Evolutionary conservation across 2,329 filamentous ascomycete species (phyloP).

Genomic region (Keithomyces neogunnii): DNA sequence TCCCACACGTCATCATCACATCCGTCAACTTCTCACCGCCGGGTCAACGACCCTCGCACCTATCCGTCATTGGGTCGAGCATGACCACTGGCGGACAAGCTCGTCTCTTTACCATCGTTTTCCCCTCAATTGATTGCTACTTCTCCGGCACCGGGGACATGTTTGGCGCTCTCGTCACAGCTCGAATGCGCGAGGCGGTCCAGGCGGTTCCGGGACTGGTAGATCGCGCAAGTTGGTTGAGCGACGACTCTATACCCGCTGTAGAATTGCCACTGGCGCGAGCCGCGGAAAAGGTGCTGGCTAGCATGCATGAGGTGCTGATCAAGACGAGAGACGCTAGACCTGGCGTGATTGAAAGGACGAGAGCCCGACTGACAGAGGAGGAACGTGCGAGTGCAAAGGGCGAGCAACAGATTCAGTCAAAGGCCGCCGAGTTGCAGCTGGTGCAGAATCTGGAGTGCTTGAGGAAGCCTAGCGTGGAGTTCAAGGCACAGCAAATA

Average conservation of each 20-base stretch:
- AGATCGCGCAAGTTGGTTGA: conserved; percentile 60
- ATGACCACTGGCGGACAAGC: conserved; percentile 54
- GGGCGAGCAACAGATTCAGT: conserved; percentile 58
- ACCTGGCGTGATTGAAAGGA: conserved; percentile 37
- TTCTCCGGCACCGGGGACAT: conserved; percentile 97
- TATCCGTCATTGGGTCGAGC: conserved; percentile 72
- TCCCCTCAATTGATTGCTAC: conserved; percentile 83
- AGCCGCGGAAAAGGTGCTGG: conserved; percentile 78
- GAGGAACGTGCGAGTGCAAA: conserved; percentile 41
- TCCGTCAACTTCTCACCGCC: conserved; percentile 64
- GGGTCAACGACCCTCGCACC: conserved; percentile 38
- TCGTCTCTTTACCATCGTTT: conserved; percentile 80
- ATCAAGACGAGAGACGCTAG: conserved; percentile 59
- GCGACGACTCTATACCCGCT: conserved; percentile 59
- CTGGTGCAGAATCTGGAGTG: conserved; percentile 67
- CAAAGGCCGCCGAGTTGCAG: conserved; percentile 81
- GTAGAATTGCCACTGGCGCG: conserved; percentile 72
- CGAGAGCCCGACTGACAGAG: conserved; percentile 31
- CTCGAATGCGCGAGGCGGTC: conserved; percentile 78
- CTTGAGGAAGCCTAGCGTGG: conserved; percentile 55
- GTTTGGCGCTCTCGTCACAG: conserved; percentile 89
- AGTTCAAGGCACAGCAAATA: conserved; percentile 51
- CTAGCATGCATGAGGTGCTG: conserved; percentile 85
- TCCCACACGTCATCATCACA: conserved; percentile 90
- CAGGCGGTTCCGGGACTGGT: conserved; percentile 36